Evolutionary conservation across 345 rosid species (phyloP).

Genomic region (Eucalyptus decipiens): DNA sequence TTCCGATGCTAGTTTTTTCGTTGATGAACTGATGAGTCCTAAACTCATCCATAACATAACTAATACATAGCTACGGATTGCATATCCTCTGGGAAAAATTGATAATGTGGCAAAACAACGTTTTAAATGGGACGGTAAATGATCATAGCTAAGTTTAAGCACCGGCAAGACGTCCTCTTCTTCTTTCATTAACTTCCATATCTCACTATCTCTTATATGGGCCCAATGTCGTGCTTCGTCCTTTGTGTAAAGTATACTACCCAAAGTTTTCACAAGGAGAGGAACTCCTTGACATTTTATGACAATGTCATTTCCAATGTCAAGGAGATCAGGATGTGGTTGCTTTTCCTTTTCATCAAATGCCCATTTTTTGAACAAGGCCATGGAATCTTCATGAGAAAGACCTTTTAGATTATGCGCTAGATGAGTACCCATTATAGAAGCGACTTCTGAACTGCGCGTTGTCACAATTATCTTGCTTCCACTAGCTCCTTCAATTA

Average conservation of each 20-base stretch:
- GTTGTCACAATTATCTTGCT: background rate
- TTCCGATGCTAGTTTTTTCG: background rate
- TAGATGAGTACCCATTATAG: background rate
- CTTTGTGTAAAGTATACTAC: background rate
- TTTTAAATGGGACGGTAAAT: background rate
- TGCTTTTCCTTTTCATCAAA: background rate
- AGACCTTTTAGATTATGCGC: background rate
- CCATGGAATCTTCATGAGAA: background rate
- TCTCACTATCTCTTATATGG: background rate
- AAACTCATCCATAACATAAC: fast-evolving
- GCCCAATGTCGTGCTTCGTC: fast-evolving
- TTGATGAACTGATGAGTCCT: background rate
- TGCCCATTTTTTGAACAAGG: background rate
- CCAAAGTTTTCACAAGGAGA: background rate
- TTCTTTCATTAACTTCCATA: background rate
- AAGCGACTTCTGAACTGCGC: background rate
- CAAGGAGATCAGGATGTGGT: background rate
- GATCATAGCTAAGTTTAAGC: background rate
- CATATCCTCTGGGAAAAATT: background rate
- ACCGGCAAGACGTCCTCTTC: fast-evolving
- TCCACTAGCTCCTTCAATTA: fast-evolving
- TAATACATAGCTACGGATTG: too few species aligned
- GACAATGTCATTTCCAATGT: background rate
- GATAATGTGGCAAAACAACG: fast-evolving
- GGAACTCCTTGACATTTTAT: background rate